A percentile compares a stretch with the other conserved stretches of the same genome.
Evolutionary conservation across 1,139 yeast genomes (phyloP).

Genomic region (Taphrina pruni): DNA sequence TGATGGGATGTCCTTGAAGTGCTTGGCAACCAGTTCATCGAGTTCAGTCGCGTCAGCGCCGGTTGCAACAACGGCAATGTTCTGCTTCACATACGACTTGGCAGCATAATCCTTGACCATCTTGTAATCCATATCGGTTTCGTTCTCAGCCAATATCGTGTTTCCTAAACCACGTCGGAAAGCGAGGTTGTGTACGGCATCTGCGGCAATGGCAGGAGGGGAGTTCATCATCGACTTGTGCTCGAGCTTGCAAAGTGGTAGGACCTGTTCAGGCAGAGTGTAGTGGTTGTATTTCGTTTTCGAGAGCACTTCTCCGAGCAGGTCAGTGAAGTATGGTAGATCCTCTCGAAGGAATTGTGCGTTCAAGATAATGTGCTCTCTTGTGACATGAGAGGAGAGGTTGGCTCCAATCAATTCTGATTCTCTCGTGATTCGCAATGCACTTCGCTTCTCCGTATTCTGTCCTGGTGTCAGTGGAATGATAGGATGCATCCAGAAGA

Average conservation of each 20-base stretch:
- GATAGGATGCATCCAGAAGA: not conserved
- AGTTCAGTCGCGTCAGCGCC: conserved; percentile 80
- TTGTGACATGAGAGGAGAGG: conserved; percentile 70
- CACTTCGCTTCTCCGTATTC: conserved; percentile 82
- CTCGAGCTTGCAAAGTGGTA: conserved; percentile 69
- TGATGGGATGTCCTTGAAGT: conserved; percentile 66
- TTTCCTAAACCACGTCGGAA: conserved; percentile 90
- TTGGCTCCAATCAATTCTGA: conserved; percentile 90
- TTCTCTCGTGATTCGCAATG: conserved; percentile 92
- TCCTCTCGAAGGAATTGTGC: conserved; percentile 85
- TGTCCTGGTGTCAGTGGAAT: conserved; percentile 48
- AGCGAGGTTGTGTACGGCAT: conserved; percentile 77
- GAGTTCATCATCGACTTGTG: conserved; percentile 60
- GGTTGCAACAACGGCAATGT: conserved; percentile 71
- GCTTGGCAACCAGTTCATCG: conserved; percentile 67
- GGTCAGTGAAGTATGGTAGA: conserved; percentile 89
- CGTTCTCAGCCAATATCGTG: conserved; percentile 76
- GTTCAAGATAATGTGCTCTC: conserved; percentile 81
- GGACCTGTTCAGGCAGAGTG: conserved; percentile 70
- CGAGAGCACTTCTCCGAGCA: conserved; percentile 69
- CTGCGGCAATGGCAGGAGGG: conserved; percentile 69
- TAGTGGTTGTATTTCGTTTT: conserved; percentile 64
- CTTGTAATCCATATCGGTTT: conserved; percentile 62
- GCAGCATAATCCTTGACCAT: conserved; percentile 72
- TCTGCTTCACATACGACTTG: conserved; percentile 70